Base-by-base conservation (phyloP, 2,329 filamentous ascomycete species). In the Diaporthe amygdali region DNA sequence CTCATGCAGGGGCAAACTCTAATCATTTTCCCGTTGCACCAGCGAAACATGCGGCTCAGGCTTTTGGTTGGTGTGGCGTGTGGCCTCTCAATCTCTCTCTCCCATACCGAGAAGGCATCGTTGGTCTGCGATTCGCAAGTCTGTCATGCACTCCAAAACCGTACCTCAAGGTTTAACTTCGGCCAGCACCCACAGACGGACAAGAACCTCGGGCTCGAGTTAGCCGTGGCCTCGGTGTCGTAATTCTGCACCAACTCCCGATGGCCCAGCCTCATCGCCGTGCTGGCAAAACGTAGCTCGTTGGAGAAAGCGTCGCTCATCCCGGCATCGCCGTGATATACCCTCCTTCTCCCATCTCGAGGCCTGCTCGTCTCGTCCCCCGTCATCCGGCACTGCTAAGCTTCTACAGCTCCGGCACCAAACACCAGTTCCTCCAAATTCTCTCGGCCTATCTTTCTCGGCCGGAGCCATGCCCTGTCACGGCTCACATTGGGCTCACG, bases 1-100 rank as follows among this genome's bases (percentile, higher is more conserved):
- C 59, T 34, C 59, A 63, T 63, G 59, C 59, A 63, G 59, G 59
- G 59, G 59, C 10, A 46, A 63, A 63, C 41, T 47, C 41, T 63
- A 63, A 63, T 22, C 41, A n/a, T 34, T 30, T 47, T 63, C 41
- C 59, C 59, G 59, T 25, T 47, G 59, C 59, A 63, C 41, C 39
- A 63, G 30, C 59, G 41, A 63, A 63, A 49, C 59, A 47, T 63
- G 59, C 30, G 59, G 59, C 59, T 63, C 41, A 46, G 59, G 15
- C 41, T 47, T 41, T 39, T 32, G 47, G 39, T 39, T 32, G 52
- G 32, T 27, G 34, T 44, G 39, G 15, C 39, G 30, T 9, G 8
- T 61, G 6, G 7, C 39, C 37, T 41, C 39, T 39, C 54, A n/a
- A 10, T n/a, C 12, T 34, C 30, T 63, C 41, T 27, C 56, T 25